Conservation (phyloP, 1,284 basidiomycete species). For the Tylopilus orsonianus region DNA sequence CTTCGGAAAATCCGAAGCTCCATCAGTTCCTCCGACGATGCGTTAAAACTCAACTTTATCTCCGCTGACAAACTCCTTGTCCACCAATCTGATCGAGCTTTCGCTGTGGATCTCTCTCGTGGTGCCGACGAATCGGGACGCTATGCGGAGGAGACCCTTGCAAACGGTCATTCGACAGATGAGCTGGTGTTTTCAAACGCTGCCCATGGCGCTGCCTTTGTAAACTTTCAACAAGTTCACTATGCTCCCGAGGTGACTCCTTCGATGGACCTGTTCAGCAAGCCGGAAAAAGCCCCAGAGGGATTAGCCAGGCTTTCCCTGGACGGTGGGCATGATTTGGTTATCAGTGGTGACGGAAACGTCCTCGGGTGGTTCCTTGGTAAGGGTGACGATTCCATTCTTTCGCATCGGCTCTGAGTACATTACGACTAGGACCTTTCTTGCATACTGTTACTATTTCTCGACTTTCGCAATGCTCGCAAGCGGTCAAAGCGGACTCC, state of each 20-base stretch:
- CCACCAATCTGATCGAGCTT: slow-evolving; percentile 51
- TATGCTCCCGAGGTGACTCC: slow-evolving; percentile 42
- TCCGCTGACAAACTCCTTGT: slow-evolving; percentile 51
- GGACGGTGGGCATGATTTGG: slow-evolving; percentile 70
- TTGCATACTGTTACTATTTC: slow-evolving; percentile 60
- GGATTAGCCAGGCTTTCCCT: slow-evolving; percentile 60
- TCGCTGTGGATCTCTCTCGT: slow-evolving; percentile 52
- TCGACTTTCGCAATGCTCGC: slow-evolving; percentile 47
- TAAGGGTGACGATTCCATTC: slow-evolving; percentile 30
- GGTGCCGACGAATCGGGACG: slow-evolving; percentile 48
- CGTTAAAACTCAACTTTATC: slow-evolving; percentile 52
- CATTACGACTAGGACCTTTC: slow-evolving; percentile 51
- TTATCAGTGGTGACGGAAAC: slow-evolving; percentile 60
- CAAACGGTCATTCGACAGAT: slow-evolving; percentile 52
- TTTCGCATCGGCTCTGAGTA: neutral
- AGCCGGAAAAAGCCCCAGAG: slow-evolving; percentile 62
- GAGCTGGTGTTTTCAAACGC: slow-evolving; percentile 49
- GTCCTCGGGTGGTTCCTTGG: slow-evolving; percentile 72
- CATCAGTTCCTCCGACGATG: slow-evolving; percentile 37
- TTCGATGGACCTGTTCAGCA: slow-evolving; percentile 59
- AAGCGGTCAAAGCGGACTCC: slow-evolving; percentile 46
- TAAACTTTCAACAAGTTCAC: slow-evolving; percentile 67
- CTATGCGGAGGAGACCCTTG: slow-evolving; percentile 49
- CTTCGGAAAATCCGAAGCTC: slow-evolving; percentile 46
- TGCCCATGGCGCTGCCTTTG: slow-evolving; percentile 51